Conservation (phyloP, 495 filamentous ascomycete genomes). For the Amphirosellinia nigrospora region DNA sequence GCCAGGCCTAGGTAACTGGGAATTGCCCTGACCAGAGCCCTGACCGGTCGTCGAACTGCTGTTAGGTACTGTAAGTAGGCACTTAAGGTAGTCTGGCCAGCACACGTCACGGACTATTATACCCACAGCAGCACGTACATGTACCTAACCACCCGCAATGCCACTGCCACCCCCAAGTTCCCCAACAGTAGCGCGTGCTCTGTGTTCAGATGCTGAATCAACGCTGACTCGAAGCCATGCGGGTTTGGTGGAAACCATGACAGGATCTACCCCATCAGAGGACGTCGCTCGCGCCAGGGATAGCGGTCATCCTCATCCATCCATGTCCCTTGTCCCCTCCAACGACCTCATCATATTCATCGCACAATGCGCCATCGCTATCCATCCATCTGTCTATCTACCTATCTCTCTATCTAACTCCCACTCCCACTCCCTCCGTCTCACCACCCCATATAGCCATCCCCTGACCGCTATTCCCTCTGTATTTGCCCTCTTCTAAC, state of each 20-base stretch:
- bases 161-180: too few relatives aligned
- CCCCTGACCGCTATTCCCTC: slow-evolving; percentile 17
- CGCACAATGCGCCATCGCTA: slow-evolving; percentile 19
- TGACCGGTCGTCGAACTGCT: too few relatives aligned
- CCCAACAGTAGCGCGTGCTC: not conserved
- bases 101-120: slow-evolving; percentile 1
- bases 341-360: slow-evolving; percentile 15
- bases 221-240: slow-evolving; percentile 6
- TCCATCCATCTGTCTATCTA: not conserved
- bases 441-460: slow-evolving; percentile 9
- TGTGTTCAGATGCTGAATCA: slow-evolving; percentile 5
- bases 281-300: slow-evolving; percentile 19
- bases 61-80: too few relatives aligned
- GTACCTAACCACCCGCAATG: not conserved
- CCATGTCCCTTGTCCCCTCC: slow-evolving; percentile 17
- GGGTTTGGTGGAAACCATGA: slow-evolving; percentile 15
- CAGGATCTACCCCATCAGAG: slow-evolving; percentile 14
- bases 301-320: slow-evolving; percentile 4
- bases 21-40: slow-evolving; percentile 11
- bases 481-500: not conserved
- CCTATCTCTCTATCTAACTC: not conserved
- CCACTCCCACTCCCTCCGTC: slow-evolving; percentile 13
- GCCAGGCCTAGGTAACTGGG: slow-evolving; percentile 2
- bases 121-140: not conserved
- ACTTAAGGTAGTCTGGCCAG: too few relatives aligned